Evolutionary conservation across 2,329 filamentous ascomycete species (phyloP).

Genomic region (Westerdykella sp.): DNA sequence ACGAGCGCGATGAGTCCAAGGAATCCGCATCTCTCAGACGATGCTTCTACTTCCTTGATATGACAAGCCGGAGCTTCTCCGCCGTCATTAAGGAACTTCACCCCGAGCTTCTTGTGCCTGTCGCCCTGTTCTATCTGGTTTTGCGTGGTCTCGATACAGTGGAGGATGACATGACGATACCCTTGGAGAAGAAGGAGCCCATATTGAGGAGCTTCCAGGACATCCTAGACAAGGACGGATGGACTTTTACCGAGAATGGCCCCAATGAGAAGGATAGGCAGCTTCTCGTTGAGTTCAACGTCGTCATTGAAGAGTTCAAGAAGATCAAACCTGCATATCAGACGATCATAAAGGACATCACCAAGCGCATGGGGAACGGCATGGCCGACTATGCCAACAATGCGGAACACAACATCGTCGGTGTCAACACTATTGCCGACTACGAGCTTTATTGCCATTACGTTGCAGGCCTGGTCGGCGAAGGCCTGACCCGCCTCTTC

Average conservation of each 20-base stretch:
- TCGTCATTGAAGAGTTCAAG: slow-evolving; percentile 79
- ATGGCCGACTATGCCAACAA: slow-evolving; percentile 95
- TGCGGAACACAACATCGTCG: slow-evolving; percentile 70
- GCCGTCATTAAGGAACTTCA: slow-evolving; percentile 94
- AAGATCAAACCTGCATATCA: slow-evolving; percentile 79
- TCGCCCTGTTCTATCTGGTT: slow-evolving; percentile 87
- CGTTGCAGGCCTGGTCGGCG: slow-evolving; percentile 95
- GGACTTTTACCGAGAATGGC: slow-evolving; percentile 81
- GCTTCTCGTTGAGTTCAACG: slow-evolving; percentile 85
- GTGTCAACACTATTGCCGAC: slow-evolving; percentile 75
- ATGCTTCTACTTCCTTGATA: slow-evolving; percentile 80
- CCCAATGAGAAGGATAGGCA: slow-evolving; percentile 92
- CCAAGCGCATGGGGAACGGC: slow-evolving; percentile 90
- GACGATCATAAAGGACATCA: slow-evolving; percentile 86
- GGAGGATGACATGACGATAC: slow-evolving; percentile 95
- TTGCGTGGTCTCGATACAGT: slow-evolving; percentile 94
- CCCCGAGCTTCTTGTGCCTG: slow-evolving; percentile 82
- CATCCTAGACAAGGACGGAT: slow-evolving; percentile 74
- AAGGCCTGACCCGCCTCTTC: slow-evolving; percentile 85
- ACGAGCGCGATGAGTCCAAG: slow-evolving; percentile 69
- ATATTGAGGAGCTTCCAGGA: slow-evolving; percentile 76
- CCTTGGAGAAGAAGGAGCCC: slow-evolving; percentile 74
- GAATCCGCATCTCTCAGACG: slow-evolving; percentile 67
- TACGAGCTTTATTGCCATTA: slow-evolving; percentile 98
- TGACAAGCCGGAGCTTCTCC: slow-evolving; percentile 89